Evolutionary conservation across 805 yeast species (phyloP).

Genomic region (Monosporozyma siamensis): DNA sequence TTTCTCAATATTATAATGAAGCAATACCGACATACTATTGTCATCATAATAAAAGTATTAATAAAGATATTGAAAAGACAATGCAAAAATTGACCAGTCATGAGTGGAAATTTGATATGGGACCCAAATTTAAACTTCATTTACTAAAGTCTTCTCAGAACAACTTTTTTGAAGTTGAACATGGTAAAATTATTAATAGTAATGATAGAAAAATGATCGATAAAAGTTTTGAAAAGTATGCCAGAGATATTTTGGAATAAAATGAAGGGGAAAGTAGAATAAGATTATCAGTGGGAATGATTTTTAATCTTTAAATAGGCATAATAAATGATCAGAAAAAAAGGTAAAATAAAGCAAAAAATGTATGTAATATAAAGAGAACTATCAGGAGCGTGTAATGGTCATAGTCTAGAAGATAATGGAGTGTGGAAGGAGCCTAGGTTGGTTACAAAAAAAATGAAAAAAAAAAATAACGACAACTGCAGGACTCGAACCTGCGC

Average conservation of each 20-base stretch:
- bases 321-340: not conserved
- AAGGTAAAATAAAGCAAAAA: too few relatives aligned
- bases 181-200: conserved; percentile 1
- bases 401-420: too few relatives aligned
- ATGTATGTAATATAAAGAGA: not conserved
- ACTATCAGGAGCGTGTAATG: too few relatives aligned
- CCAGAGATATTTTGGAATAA: not conserved
- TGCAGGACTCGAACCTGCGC: conserved; percentile 65
- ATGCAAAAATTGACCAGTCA: conserved; percentile 42
- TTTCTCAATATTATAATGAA: conserved; percentile 15
- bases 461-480: conserved; percentile 44
- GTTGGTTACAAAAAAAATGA: too few relatives aligned
- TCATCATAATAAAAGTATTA: conserved; percentile 24
- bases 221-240: not conserved
- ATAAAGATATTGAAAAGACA: conserved; percentile 34
- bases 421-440: too few relatives aligned
- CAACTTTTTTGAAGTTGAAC: not conserved
- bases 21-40: conserved; percentile 24
- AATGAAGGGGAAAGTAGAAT: not conserved
- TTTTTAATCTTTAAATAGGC: too few relatives aligned
- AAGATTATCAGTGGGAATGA: too few relatives aligned
- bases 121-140: conserved; percentile 62
- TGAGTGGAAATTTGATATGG: conserved; percentile 68
- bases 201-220: not conserved
- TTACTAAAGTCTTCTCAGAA: conserved; percentile 26